Evolutionary conservation across 2,329 filamentous ascomycete species (phyloP).

Genomic region (Alternaria arborescens): DNA sequence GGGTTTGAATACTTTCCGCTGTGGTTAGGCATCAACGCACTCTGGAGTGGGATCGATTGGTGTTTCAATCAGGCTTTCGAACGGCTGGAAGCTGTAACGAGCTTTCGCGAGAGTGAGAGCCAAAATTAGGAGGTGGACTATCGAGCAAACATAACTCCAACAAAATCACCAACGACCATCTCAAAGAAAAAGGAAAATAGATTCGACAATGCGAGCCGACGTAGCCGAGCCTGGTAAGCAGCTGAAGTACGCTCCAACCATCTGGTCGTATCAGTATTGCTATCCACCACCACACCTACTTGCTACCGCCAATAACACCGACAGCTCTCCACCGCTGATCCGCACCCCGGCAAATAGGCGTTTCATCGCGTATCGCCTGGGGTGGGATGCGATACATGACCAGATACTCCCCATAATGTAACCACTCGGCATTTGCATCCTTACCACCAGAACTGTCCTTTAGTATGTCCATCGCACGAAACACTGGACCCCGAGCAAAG

Average conservation of each 20-base stretch:
- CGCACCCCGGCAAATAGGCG: slow-evolving; percentile 29
- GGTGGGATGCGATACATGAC: slow-evolving; percentile 46
- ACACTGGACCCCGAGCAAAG: slow-evolving; percentile 43
- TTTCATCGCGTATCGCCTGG: slow-evolving; percentile 45
- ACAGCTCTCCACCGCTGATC: slow-evolving; percentile 30
- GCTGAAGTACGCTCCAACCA: not conserved
- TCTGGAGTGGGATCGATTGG: slow-evolving; percentile 10
- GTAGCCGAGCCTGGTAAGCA: too few relatives aligned
- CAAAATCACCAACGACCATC: too few relatives aligned
- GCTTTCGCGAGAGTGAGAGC: not conserved
- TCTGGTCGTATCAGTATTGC: not conserved
- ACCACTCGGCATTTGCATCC: slow-evolving; percentile 21
- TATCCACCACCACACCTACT: not conserved
- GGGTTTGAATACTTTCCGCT: slow-evolving; percentile 7
- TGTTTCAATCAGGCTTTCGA: not conserved
- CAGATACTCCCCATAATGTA: slow-evolving; percentile 48
- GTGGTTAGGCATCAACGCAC: slow-evolving; percentile 1
- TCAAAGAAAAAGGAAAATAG: not conserved
- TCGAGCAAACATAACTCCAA: not conserved
- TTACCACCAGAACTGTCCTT: slow-evolving; percentile 14
- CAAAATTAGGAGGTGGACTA: not conserved
- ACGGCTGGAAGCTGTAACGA: not conserved
- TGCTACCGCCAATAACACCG: slow-evolving; percentile 28
- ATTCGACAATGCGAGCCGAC: too few relatives aligned
- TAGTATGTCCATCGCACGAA: slow-evolving; percentile 43